Base-by-base conservation (phyloP, 352 stramenopile species). In the Sclerospora graminicola region DNA sequence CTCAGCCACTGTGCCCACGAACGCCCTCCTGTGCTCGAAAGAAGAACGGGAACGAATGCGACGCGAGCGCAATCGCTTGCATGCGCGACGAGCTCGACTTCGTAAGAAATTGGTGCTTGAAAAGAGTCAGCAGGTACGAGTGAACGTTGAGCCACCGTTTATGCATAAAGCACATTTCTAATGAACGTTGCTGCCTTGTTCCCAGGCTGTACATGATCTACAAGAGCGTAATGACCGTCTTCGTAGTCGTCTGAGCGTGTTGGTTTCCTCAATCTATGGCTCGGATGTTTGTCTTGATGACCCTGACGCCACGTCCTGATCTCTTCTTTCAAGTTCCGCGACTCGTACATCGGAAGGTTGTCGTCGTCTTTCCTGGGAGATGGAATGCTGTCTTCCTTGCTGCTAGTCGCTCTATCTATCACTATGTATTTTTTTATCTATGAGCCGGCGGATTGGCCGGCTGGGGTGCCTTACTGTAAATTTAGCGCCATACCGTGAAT, bases 91-190 rank as follows among this genome's bases (percentile, higher is more conserved):
- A 37, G 76, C 76, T 29, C 76, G 72, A 23, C 65, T 85, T 16
- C 76, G 76, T 48, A 88, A 85, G 66, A 88, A 88, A 59, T 59
- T 85, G 52, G 69, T 88, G 41, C 68, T 88, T 11, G 76, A 85
- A 55, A 80, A 74, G 40, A 84, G 67, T 43, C 75, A 83, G 37
- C 64, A 87, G 67, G 71, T 84, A 50, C 30, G 21, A 35, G 5
- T 1, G n/a, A 18, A 7, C n/a, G n/a, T 11, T 15, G 37, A 33
- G 5, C 7, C 13, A 8, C 15, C 32, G 32, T 23, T 41, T 36
- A 16, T 34, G 54, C 18, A 63, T 14, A 11, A 3, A 16, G 26
- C 26, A 5, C 31, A 1, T 58, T 32, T 28, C 9, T 45, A 5
- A 19, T 28, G 54, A 14, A 15, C 38, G 54, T 5, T 27, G 19